phyloP scores from a whole-genome alignment of 495 filamentous ascomycete genomes.

The Talaromyces nanjingensis region DNA sequence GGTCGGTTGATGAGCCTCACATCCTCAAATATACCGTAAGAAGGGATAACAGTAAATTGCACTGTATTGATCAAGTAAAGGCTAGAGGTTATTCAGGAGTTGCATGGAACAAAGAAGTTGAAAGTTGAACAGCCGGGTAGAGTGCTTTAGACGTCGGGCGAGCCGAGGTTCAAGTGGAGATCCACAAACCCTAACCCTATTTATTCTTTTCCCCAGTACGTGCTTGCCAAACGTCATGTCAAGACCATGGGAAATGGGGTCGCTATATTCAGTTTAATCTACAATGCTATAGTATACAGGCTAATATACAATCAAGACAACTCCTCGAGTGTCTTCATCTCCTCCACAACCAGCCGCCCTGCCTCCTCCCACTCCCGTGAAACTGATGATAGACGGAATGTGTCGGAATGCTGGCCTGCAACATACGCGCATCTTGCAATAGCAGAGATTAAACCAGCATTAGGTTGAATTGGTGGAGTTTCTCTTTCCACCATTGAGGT shows the following conservation, averaged over 20 bases:
- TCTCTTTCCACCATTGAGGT: slow-evolving; percentile 55
- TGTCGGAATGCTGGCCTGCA: neutral
- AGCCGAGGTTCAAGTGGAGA: neutral
- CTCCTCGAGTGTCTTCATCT: neutral
- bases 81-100: neutral
- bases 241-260: neutral
- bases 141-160: neutral
- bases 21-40: neutral
- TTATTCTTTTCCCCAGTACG: neutral
- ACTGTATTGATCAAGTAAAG: neutral
- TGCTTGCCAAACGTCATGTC: neutral
- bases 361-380: neutral
- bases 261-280: neutral
- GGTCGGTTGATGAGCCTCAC: neutral
- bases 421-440: slow-evolving; percentile 6
- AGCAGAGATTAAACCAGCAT: slow-evolving; percentile 27
- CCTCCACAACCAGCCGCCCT: neutral
- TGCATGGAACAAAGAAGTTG: neutral
- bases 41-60: neutral
- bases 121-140: neutral
- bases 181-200: neutral
- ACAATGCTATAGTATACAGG: neutral
- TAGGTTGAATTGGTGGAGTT: slow-evolving; percentile 39
- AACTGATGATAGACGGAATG: neutral
- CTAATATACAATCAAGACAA: neutral